Conservation (phyloP, 805 yeast genomes). For the Candida incommunis region DNA sequence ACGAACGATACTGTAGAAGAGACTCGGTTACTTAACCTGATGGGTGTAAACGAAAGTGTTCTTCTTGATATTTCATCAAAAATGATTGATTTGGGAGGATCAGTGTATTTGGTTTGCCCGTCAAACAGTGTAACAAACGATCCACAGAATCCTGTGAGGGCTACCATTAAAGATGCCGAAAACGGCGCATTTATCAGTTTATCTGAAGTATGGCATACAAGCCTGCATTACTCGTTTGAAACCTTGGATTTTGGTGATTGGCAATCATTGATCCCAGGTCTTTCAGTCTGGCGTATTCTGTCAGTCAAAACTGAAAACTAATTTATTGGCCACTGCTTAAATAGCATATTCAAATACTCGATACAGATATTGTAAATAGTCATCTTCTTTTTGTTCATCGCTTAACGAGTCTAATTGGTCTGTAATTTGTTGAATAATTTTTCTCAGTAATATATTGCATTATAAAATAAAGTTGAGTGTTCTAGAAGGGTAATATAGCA, state of each 20-base stretch:
- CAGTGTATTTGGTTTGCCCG: neutral
- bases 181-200: neutral
- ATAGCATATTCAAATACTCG: neutral
- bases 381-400: no score
- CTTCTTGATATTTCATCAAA: slow-evolving; percentile 16
- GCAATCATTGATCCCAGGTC: neutral
- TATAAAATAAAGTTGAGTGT: neutral
- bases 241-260: neutral
- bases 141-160: neutral
- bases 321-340: neutral
- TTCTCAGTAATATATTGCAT: neutral
- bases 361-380: no score
- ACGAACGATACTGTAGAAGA: slow-evolving; percentile 5
- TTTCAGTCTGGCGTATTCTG: neutral
- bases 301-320: neutral
- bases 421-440: no score
- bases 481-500: no score
- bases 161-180: neutral
- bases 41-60: slow-evolving; percentile 28
- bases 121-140: neutral
- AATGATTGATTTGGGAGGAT: neutral
- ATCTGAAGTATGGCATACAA: neutral
- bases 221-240: neutral
- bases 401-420: no score
- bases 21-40: slow-evolving; percentile 28